Conservation (phyloP, 139 green algal species). For the Zygnema cylindricum region DNA sequence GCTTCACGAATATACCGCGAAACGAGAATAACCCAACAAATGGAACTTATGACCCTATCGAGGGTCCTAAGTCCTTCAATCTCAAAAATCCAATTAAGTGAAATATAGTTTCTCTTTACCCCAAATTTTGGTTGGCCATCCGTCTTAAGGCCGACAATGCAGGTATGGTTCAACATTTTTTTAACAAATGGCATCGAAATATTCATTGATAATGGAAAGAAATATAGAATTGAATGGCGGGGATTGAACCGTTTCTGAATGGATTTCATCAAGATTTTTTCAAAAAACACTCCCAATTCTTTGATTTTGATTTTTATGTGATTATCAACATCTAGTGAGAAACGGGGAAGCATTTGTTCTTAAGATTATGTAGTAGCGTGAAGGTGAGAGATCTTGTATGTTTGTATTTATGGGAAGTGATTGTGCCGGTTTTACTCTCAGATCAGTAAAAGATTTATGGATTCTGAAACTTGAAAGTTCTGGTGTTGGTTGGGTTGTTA, state of each 20-base stretch:
- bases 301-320: background rate
- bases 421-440: too few relatives aligned
- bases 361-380: too few relatives aligned
- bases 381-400: too few relatives aligned
- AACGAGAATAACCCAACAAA: too few relatives aligned
- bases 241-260: too few relatives aligned
- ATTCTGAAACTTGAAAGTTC: background rate
- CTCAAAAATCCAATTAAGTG: slow-evolving; percentile 57
- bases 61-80: slow-evolving; percentile 40
- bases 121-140: slow-evolving; percentile 14
- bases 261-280: too few relatives aligned
- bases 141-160: slow-evolving; percentile 12
- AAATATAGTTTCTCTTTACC: slow-evolving; percentile 54
- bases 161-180: background rate
- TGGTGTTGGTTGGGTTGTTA: background rate
- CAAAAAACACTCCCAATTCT: too few relatives aligned
- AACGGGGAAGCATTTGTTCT: too few relatives aligned
- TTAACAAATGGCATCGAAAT: background rate
- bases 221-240: background rate
- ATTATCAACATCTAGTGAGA: too few relatives aligned
- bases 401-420: too few relatives aligned
- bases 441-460: background rate
- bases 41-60: slow-evolving; percentile 58
- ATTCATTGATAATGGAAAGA: background rate
- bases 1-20: too few relatives aligned